A percentile compares a stretch with the other conserved stretches of the same genome.
Evolutionary conservation across 164 flowering plant genomes (phyloP).

Genomic region (Magnolia kwangsiensis): DNA sequence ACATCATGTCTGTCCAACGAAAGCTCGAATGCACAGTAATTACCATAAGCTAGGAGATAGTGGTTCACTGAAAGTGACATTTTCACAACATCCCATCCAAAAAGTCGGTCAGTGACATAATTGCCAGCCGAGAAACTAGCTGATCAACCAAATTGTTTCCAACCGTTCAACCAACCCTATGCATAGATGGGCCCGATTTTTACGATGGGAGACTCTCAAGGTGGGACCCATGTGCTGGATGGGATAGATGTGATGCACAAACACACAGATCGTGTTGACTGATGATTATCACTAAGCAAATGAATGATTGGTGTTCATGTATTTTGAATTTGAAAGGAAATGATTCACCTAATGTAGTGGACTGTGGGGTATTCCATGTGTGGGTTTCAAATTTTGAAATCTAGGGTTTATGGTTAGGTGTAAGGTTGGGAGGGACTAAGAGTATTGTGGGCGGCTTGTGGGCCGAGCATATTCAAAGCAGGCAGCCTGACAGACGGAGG

Average conservation of each 20-base stretch:
- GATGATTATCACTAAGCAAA: background rate
- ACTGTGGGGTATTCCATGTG: slow-evolving; percentile 1
- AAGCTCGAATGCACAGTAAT: too few relatives aligned
- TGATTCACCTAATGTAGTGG: slow-evolving; percentile 9
- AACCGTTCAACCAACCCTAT: background rate
- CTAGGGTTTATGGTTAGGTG: slow-evolving; percentile 8
- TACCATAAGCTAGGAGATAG: too few relatives aligned
- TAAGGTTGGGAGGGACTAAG: background rate
- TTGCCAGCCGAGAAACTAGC: too few relatives aligned
- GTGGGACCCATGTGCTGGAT: background rate
- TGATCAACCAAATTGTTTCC: background rate
- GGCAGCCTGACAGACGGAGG: slow-evolving; percentile 7
- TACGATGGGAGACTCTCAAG: background rate
- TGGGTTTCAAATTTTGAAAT: slow-evolving; percentile 22
- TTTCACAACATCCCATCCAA: too few relatives aligned
- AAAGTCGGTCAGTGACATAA: too few relatives aligned
- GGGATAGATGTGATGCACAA: background rate
- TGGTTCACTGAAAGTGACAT: too few relatives aligned
- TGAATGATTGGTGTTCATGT: background rate
- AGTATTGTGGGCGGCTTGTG: background rate
- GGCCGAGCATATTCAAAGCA: slow-evolving; percentile 12
- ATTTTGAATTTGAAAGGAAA: slow-evolving; percentile 24
- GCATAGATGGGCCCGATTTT: too few relatives aligned
- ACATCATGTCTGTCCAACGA: too few relatives aligned
- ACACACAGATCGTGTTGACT: background rate